phyloP scores from a whole-genome alignment of 352 stramenopile genomes.

The Pythium vanterpoolii region DNA sequence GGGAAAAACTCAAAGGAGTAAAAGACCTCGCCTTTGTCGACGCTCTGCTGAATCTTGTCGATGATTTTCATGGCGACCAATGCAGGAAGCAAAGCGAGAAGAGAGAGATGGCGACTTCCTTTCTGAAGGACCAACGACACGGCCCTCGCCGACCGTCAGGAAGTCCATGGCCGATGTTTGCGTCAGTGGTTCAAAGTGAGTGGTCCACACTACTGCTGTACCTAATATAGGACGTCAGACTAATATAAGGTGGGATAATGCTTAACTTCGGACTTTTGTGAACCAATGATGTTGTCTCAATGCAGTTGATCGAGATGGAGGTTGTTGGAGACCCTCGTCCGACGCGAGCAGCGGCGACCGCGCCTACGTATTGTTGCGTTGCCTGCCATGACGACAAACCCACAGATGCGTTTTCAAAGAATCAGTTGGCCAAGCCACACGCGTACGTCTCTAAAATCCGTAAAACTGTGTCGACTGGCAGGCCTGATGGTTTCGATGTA shows the following conservation, averaged over 20 bases:
- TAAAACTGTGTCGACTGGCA: background rate
- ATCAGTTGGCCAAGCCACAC: slow-evolving; percentile 40
- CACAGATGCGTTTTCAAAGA: slow-evolving; percentile 36
- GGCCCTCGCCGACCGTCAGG: background rate
- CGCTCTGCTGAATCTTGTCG: slow-evolving; percentile 66
- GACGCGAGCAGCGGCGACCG: background rate
- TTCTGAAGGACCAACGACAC: no score
- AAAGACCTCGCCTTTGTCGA: slow-evolving; percentile 77
- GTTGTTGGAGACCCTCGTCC: background rate
- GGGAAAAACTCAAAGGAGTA: slow-evolving; percentile 99
- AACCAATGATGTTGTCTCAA: background rate
- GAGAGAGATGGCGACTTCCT: background rate
- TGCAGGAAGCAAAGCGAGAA: background rate
- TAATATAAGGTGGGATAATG: slow-evolving; percentile 12
- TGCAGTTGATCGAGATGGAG: slow-evolving; percentile 2
- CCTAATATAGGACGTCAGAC: background rate
- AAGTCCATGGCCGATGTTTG: slow-evolving; percentile 4
- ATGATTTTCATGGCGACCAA: slow-evolving; percentile 70
- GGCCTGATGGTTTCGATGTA: slow-evolving; percentile 9
- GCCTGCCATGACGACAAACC: slow-evolving; percentile 27
- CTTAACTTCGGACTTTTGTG: slow-evolving; percentile 18
- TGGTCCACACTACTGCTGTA: slow-evolving; percentile 12
- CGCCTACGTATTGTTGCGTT: slow-evolving; percentile 19
- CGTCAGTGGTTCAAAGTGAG: slow-evolving; percentile 26
- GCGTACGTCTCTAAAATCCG: slow-evolving; percentile 32